Evolutionary conservation across 148 eudicot species (phyloP), one percentile per base, ranked within the genome.

Genomic region (Fagopyrum homotropicum): DNA sequence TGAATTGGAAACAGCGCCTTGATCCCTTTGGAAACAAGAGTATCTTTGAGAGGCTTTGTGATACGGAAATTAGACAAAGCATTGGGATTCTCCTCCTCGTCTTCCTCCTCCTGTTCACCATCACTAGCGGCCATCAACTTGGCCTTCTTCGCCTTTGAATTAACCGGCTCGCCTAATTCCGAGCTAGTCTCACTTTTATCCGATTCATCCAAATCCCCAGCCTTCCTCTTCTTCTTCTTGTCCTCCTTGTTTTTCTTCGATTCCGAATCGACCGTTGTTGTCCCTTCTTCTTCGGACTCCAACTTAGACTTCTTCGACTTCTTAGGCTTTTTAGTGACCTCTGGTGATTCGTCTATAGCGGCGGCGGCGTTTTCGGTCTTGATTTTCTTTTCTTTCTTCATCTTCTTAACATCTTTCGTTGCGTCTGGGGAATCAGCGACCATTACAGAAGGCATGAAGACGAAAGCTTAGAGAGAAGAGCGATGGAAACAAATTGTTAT

Each of bases 1-100:
- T 94, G 98, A 75, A 94, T 94, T 1, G 92, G 97, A 76, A 94
- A 94, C 86, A 94, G 81, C 9, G 91, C 78, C 6, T 88, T 81
- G 71, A 91, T 94, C 73, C 98, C 97, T 75, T 84, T 94, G 7
- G 79, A 79, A 80, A 83, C 78, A 85, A 94, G 68, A 1, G 80
- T 75, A 29, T 89, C 86, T 72, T 82, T 84, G 82, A 91, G 78
- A 12, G 89, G 96, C 63, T 79, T 77, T 54, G 97, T 92, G 52
- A 92, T 87, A 61, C 90, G 75, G 35, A 91, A 94, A 76, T 92
- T 94, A n/a, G 84, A 77, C 35, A 92, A 77, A 12, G 88, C 79
- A 75, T 95, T 88, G 43, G 89, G 91, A 77, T 87, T 68, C 16
- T 78, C 82, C 46, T 66, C 88, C 48, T 69, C 84, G 43, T 66